Percentiles rank a stretch among this genome's conserved stretches.
Evolutionary conservation across 2,329 filamentous ascomycete genomes (phyloP).

Genomic region (Mycosphaerella sp.): DNA sequence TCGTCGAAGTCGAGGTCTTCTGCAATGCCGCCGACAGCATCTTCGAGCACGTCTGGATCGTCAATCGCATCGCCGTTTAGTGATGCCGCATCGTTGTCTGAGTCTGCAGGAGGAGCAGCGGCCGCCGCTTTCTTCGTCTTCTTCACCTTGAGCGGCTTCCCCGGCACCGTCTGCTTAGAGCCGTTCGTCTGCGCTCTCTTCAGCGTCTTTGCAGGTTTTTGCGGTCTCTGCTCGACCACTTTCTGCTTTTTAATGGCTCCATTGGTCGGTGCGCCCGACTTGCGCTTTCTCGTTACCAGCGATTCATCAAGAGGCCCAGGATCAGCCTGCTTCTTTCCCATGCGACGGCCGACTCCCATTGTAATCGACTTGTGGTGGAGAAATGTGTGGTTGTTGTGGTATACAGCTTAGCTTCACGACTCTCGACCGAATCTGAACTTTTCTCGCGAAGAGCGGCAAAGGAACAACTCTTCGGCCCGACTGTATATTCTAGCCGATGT

Average conservation of each 20-base stretch:
- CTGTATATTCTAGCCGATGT: too few relatives aligned
- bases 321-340: slow-evolving; percentile 71
- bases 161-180: slow-evolving; percentile 10
- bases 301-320: slow-evolving; percentile 74
- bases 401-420: background rate
- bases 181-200: slow-evolving; percentile 38
- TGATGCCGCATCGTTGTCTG: slow-evolving; percentile 28
- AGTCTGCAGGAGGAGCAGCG: slow-evolving; percentile 30
- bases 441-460: too few relatives aligned
- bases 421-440: too few relatives aligned
- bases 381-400: background rate
- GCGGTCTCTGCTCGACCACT: slow-evolving; percentile 44
- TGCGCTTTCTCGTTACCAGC: slow-evolving; percentile 76
- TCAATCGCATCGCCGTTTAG: slow-evolving; percentile 31
- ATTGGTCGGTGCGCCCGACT: slow-evolving; percentile 57
- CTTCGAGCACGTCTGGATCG: slow-evolving; percentile 39
- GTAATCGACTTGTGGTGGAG: background rate
- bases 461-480: too few relatives aligned
- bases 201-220: slow-evolving; percentile 34
- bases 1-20: slow-evolving; percentile 29
- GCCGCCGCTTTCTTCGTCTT: slow-evolving; percentile 31
- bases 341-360: slow-evolving; percentile 24
- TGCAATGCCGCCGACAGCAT: slow-evolving; percentile 43
- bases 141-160: slow-evolving; percentile 7
- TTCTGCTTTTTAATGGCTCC: slow-evolving; percentile 61